Conservation (phyloP, 768 basidiomycete genomes). For the Boletus bicolor region DNA sequence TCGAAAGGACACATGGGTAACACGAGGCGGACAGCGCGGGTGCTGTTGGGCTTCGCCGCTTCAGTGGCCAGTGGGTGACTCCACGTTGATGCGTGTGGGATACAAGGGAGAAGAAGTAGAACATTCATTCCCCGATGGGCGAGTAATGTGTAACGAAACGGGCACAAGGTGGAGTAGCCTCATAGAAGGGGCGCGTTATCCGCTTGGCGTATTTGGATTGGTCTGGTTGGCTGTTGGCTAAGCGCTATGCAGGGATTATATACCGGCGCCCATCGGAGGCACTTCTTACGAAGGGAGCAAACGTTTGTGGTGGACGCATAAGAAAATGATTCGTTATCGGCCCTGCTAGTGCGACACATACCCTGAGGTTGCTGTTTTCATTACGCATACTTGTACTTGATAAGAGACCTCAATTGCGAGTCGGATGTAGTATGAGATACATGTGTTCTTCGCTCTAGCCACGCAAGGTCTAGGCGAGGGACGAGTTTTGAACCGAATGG, state of each 20-base stretch:
- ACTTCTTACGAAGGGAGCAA: not conserved
- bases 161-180: not conserved
- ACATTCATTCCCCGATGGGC: not conserved
- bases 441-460: not conserved
- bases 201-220: not conserved
- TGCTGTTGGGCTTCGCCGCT: not conserved
- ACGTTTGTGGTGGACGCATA: not conserved
- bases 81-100: not conserved
- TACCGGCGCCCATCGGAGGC: conserved; percentile 2
- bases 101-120: not conserved
- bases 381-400: not conserved
- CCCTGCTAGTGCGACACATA: not conserved
- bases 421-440: no score
- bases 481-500: no score
- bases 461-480: not conserved
- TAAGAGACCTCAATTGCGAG: no score
- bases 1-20: conserved; percentile 11
- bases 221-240: not conserved
- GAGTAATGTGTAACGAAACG: not conserved
- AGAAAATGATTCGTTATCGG: not conserved
- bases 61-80: not conserved
- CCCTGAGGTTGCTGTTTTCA: not conserved
- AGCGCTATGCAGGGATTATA: not conserved
- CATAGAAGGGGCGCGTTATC: not conserved
- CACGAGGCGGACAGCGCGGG: conserved; percentile 19